These are phyloP conservation scores for Copromyces sp. DNA, from an alignment of 495 filamentous ascomycete species.

Conservation along the genomic window DNA sequence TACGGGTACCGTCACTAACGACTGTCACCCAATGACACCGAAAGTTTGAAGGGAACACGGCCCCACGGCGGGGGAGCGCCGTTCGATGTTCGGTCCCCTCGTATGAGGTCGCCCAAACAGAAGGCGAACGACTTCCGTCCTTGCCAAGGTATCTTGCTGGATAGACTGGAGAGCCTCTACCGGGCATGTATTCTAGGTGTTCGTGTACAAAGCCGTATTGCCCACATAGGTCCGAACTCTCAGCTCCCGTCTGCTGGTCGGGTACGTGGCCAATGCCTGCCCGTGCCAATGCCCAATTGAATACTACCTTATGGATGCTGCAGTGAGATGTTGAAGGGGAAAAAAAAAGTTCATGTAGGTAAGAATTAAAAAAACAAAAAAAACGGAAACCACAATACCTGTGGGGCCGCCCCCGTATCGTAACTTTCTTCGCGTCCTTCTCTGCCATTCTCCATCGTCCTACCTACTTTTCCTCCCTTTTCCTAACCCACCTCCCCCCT, in stretches of 20 bases:
- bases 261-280: background rate
- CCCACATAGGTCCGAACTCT: no score
- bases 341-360: background rate
- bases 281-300: background rate
- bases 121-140: background rate
- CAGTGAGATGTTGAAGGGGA: background rate
- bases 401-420: background rate
- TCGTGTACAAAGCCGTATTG: background rate
- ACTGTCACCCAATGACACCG: background rate
- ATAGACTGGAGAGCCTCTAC: no score
- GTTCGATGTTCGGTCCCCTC: background rate
- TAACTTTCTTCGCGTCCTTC: background rate
- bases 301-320: background rate
- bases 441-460: background rate
- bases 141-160: background rate
- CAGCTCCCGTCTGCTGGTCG: background rate
- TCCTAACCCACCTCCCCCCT: slow-evolving; percentile 1
- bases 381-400: background rate
- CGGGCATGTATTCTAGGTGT: background rate
- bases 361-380: background rate
- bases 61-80: background rate
- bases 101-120: background rate
- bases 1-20: background rate
- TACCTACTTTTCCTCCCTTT: slow-evolving; percentile 1
- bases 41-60: background rate